A percentile compares a stretch with the other conserved stretches of the same genome.
phyloP scores from a whole-genome alignment of 2,329 filamentous ascomycete genomes.

The Ceratocystis harringtonii region DNA sequence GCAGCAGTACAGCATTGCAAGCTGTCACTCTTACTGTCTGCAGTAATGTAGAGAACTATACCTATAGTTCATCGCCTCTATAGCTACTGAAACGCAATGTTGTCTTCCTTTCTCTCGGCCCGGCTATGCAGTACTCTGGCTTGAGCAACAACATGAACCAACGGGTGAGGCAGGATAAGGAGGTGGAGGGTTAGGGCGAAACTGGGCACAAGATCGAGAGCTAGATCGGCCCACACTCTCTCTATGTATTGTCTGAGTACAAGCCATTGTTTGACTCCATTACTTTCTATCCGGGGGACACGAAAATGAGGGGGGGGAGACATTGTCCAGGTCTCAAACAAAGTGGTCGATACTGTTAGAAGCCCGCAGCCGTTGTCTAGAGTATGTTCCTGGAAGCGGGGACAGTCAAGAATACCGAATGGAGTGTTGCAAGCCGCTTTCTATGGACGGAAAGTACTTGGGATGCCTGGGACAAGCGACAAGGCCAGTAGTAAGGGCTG shows the following conservation, averaged over 20 bases:
- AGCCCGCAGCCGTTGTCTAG: not conserved
- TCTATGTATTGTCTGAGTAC: not conserved
- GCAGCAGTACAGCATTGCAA: not conserved
- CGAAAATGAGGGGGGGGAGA: not conserved
- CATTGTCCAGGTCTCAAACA: not conserved
- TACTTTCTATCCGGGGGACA: not conserved
- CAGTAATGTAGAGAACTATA: not conserved
- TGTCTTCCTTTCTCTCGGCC: not conserved
- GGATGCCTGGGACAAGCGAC: not conserved
- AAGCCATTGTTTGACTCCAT: not conserved
- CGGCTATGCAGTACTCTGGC: not conserved
- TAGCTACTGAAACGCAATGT: not conserved
- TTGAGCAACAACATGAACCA: not conserved
- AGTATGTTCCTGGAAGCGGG: constrained; percentile 2
- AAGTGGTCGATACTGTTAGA: not conserved
- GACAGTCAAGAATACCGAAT: not conserved
- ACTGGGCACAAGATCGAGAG: not conserved
- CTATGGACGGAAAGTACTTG: not conserved
- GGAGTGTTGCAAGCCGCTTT: not conserved
- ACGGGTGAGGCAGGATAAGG: not conserved
- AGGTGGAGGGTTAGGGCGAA: not conserved
- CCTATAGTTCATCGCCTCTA: not conserved
- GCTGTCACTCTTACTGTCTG: not conserved
- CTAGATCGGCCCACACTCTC: not conserved
- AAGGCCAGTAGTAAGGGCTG: not conserved